Evolutionary conservation across 2,329 filamentous ascomycete species (phyloP), one percentile per base, ranked within the genome.

Genomic region (Aspergillus clavatus): DNA sequence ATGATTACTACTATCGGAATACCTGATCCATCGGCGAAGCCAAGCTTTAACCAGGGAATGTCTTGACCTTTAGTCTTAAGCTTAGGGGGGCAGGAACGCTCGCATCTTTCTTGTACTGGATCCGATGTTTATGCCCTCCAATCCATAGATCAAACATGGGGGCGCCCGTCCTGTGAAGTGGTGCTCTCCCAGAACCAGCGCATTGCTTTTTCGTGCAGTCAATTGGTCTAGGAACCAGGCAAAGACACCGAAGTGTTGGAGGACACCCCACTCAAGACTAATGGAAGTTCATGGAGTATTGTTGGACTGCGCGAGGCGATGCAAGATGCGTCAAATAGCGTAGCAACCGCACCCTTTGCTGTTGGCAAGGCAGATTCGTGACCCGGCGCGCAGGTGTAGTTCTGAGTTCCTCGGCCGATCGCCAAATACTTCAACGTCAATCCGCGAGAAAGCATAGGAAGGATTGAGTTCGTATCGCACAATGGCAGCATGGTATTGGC

Each of bases 371-470:
- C 41, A 0, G 62, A 54, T 3, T 51, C 48, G 5, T 57, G 43
- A 26, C 54, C 52, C 27, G 64, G 53, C 2, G 53, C 39, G 50
- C 74, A 77, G 12, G 70, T 72, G 55, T 76, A 78, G 62, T 76
- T 77, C 50, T 78, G 74, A 10, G 71, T 74, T 29, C 75, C 75
- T 19, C 67, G 61, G 43, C 74, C 75, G 16, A 75, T 50, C 5
- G 69, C 69, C 40, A 77, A 57, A 49, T 72, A 67, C 45, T 72
- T 64, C 39, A 77, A 69, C 7, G 49, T 55, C 28, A 68, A 43
- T 14, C 52, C 52, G 5, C 43, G 29, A 3, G 59, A 53, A 7
- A 67, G 66, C 5, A 24, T 24, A 11, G 67, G 61, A 2, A 72
- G 60, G 4, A 52, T 38, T 10, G 44, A 27, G 3, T 48, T 42